Base-by-base conservation (phyloP, 2,329 filamentous ascomycete genomes). In the Hirsutella thompsonii region DNA sequence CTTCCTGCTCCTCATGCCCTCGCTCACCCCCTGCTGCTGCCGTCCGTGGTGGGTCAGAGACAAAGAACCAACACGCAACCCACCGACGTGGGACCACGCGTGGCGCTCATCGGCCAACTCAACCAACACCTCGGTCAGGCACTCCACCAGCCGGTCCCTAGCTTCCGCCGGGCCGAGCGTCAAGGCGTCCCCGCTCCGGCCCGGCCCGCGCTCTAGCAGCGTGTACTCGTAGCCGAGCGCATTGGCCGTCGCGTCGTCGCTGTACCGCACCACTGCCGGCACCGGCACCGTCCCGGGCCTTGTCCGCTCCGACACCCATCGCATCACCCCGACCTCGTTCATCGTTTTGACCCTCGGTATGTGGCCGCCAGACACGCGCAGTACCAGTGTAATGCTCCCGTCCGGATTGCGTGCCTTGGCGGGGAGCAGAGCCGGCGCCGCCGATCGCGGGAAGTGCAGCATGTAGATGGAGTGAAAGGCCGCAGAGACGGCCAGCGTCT, bases 281-380 rank as follows among this genome's bases (percentile, higher is more conserved):
- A 62, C 46, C 6, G 60, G 60, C n/a, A 64, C 55, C n/a, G n/a
- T n/a, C n/a, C 1, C 37, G 42, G 3, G 59, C 61, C 37, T 58
- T 49, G n/a, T 46, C 32, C n/a, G n/a, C n/a, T n/a, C n/a, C 8
- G 32, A 20, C 5, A 64, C 37, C 60, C 58, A 64, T 5, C 38
- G 42, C 53, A 63, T 58, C 26, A 56, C 46, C 16, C 45, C 60
- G 3, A 59, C 54, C 45, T 65, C 59, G 40, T 64, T 63, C 10
- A 39, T 30, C 10, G 60, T 62, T 41, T 64, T 63, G 45, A 56
- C 55, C 14, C 41, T n/a, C 4, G 58, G 60, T 6, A 62, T 28
- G 26, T 63, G 60, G 20, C 42, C 39, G 20, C 61, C 60, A 4
- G 60, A 56, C 20, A 62, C 49, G 35, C 61, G 56, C 13, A 64